Evolutionary conservation across 2,329 filamentous ascomycete genomes (phyloP).

Genomic region (Hirsutella minnesotensis): DNA sequence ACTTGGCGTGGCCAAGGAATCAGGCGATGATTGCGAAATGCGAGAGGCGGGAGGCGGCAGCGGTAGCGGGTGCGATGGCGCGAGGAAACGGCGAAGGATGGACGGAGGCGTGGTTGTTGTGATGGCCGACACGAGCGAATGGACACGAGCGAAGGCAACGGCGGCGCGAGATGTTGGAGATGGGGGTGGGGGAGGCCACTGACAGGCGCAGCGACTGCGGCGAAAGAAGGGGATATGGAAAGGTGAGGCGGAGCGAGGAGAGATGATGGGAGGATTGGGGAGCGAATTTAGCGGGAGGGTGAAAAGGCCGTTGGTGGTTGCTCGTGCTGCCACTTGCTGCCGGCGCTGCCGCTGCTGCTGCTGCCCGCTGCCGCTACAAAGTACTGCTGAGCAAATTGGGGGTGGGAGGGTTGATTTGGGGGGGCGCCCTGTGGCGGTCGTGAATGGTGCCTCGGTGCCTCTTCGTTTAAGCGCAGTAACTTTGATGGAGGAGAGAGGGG

Average conservation of each 20-base stretch:
- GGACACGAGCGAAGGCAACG: not conserved
- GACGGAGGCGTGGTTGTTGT: not conserved
- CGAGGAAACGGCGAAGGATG: not conserved
- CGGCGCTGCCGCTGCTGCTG: not conserved
- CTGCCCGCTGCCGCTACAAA: too few species aligned
- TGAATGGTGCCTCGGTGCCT: too few species aligned
- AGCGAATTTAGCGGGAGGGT: slow-evolving; percentile 1
- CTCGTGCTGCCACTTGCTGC: not conserved
- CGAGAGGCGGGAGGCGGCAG: not conserved
- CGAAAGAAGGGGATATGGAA: not conserved
- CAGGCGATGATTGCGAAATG: not conserved
- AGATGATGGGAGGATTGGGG: not conserved
- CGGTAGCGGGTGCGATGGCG: not conserved
- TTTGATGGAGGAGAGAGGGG: too few species aligned
- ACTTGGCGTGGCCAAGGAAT: too few species aligned
- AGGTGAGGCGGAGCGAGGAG: slow-evolving; percentile 1
- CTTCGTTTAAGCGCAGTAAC: too few species aligned
- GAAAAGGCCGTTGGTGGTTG: not conserved
- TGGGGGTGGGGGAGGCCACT: not conserved
- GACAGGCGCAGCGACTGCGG: not conserved
- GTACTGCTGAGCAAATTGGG: not conserved
- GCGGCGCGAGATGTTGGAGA: not conserved
- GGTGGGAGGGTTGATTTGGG: not conserved
- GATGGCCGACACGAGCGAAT: not conserved
- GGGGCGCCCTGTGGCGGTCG: too few species aligned